Evolutionary conservation across 2,329 filamentous ascomycete species (phyloP).

Genomic region (Colletotrichum musicola): DNA sequence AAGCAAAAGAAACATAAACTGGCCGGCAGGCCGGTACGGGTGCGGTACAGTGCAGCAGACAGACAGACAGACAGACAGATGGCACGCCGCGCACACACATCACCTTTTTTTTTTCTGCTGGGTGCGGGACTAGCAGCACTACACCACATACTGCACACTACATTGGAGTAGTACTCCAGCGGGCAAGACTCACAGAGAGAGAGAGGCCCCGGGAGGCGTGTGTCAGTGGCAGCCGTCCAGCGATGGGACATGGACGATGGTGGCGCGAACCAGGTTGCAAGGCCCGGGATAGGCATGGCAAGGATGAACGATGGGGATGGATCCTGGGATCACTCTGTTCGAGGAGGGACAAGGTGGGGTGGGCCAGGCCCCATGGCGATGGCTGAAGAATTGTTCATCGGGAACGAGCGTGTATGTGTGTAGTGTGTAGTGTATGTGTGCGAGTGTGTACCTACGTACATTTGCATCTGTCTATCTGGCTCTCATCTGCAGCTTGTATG

Average conservation of each 20-base stretch:
- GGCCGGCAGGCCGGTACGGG: constrained; percentile 32
- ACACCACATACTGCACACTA: no score
- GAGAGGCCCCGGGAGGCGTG: constrained; percentile 15
- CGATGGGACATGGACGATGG: constrained; percentile 24
- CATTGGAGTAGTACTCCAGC: no score
- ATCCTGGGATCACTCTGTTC: constrained; percentile 27
- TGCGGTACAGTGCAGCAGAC: constrained; percentile 32
- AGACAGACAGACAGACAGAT: no score
- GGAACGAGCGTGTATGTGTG: constrained; percentile 22
- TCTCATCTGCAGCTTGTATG: constrained; percentile 5
- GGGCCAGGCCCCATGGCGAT: constrained; percentile 28
- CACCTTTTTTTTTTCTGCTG: constrained; percentile 3
- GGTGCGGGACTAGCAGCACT: constrained; percentile 28
- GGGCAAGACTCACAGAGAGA: no score
- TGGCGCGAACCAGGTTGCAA: constrained; percentile 29
- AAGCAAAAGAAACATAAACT: constrained; percentile 33
- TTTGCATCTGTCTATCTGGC: constrained; percentile 23
- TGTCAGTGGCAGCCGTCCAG: constrained; percentile 29
- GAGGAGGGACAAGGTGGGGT: constrained; percentile 27
- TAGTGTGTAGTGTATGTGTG: neutral
- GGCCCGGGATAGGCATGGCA: constrained; percentile 29
- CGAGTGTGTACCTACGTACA: neutral
- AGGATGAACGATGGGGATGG: constrained; percentile 32
- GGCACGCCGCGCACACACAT: constrained; percentile 16
- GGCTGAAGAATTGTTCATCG: constrained; percentile 40